A percentile compares a stretch with the other conserved stretches of the same genome.
phyloP scores from a whole-genome alignment of 495 filamentous ascomycete species.

The Neurospora pannonica region DNA sequence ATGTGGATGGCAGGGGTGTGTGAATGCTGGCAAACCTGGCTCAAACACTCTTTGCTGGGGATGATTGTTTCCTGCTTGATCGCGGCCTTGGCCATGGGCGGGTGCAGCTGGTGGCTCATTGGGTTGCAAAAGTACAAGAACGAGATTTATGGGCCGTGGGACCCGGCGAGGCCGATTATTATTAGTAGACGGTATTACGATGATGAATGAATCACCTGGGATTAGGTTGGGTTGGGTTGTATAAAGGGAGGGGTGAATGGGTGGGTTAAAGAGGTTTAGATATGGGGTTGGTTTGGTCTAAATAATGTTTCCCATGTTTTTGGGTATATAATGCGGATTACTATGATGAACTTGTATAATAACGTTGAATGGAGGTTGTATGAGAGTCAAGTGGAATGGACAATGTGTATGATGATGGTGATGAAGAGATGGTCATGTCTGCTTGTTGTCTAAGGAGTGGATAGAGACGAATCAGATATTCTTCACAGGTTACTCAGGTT shows the following conservation, averaged over 20 bases:
- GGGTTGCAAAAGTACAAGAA: slow-evolving; percentile 98
- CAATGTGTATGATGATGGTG: neutral
- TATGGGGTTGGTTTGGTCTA: too few species aligned
- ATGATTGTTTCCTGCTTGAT: slow-evolving; percentile 63
- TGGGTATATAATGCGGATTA: neutral
- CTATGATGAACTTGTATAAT: neutral
- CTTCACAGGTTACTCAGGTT: neutral
- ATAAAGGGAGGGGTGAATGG: neutral
- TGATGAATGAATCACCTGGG: slow-evolving; percentile 25
- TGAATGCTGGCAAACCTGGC: neutral
- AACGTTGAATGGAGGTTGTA: neutral
- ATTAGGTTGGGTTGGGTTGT: neutral
- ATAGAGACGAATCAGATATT: neutral
- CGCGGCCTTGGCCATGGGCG: slow-evolving; percentile 67
- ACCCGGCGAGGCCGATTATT: slow-evolving; percentile 84
- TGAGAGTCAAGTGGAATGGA: neutral
- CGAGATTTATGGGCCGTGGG: slow-evolving; percentile 96
- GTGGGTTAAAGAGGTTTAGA: neutral
- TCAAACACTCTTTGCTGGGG: slow-evolving; percentile 49
- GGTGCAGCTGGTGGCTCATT: slow-evolving; percentile 97
- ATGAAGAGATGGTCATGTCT: neutral
- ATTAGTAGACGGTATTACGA: slow-evolving; percentile 41
- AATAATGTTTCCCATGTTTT: neutral
- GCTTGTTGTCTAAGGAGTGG: neutral
- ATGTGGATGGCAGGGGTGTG: neutral